Evolutionary conservation across 495 filamentous ascomycete genomes (phyloP).

Genomic region (Parachaetomium inaequale): DNA sequence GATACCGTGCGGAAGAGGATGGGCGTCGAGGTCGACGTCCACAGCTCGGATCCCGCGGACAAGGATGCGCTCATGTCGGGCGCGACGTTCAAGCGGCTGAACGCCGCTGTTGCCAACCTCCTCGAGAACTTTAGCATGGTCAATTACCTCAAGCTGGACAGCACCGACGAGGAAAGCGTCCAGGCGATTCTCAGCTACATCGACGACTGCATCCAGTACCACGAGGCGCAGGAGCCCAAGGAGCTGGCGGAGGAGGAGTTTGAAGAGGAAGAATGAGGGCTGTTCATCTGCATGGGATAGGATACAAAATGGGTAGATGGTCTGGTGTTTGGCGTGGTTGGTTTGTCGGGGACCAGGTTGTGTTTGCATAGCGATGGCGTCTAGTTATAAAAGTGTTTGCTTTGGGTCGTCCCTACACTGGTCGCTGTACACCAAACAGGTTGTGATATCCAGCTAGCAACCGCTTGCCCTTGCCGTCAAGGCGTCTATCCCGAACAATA

Average conservation of each 20-base stretch:
- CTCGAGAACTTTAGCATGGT: slow-evolving; percentile 99
- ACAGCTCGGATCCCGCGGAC: slow-evolving; percentile 53
- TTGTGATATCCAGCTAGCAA: background rate
- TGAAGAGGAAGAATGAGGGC: slow-evolving; percentile 50
- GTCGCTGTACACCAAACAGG: background rate
- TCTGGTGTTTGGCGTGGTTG: background rate
- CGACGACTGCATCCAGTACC: slow-evolving; percentile 92
- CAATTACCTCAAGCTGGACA: slow-evolving; percentile 84
- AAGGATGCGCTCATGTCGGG: slow-evolving; percentile 71
- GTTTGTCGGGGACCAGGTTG: slow-evolving; percentile 3
- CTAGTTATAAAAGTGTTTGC: slow-evolving; percentile 16
- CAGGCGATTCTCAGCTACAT: slow-evolving; percentile 90
- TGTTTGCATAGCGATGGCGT: slow-evolving; percentile 55
- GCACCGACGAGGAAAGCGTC: slow-evolving; percentile 90
- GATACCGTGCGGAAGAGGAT: slow-evolving; percentile 46
- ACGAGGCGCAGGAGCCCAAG: slow-evolving; percentile 91
- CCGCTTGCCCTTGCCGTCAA: background rate
- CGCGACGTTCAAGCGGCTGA: slow-evolving; percentile 70
- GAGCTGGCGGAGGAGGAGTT: slow-evolving; percentile 76
- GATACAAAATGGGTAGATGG: background rate
- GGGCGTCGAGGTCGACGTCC: slow-evolving; percentile 38
- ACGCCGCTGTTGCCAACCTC: slow-evolving; percentile 78
- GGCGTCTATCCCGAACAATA: background rate
- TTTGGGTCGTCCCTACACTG: background rate
- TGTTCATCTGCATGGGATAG: background rate